Conservation (phyloP, 139 green algal genomes). For the Micractinium sp. region DNA sequence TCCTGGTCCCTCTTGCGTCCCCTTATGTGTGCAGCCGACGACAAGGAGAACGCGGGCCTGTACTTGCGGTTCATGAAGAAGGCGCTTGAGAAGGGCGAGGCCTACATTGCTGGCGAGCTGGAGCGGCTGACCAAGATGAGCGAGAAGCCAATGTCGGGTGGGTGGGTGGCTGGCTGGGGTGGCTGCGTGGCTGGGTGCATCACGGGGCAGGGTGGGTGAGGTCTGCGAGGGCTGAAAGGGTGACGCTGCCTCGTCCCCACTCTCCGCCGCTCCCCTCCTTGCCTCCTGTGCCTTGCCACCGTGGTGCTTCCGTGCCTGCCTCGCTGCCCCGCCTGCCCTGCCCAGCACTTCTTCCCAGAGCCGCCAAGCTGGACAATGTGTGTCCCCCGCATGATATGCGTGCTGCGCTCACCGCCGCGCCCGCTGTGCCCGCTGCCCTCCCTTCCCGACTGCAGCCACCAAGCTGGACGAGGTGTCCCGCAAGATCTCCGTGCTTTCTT, state of each 20-base stretch:
- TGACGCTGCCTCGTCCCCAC: too few species aligned
- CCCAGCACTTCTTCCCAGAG: not conserved
- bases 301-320: too few species aligned
- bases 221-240: too few species aligned
- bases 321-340: too few species aligned
- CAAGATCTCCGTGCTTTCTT: conserved; percentile 52
- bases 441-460: not conserved
- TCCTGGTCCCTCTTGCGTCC: too few species aligned
- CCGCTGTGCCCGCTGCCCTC: not conserved
- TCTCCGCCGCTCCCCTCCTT: too few species aligned
- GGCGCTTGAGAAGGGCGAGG: conserved; percentile 74
- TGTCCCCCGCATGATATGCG: too few species aligned
- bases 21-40: not conserved
- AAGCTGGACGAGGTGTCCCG: conserved; percentile 50
- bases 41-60: conserved; percentile 63
- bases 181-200: too few species aligned
- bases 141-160: conserved; percentile 19
- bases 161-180: too few species aligned
- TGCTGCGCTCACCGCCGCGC: not conserved
- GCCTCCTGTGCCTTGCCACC: too few species aligned
- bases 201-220: not conserved
- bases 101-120: conserved; percentile 77
- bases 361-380: too few species aligned
- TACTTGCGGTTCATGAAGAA: conserved; percentile 80
- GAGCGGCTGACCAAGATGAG: conserved; percentile 78